These are phyloP conservation scores for Cryptococcus depauperatus DNA, from an alignment of 1,284 basidiomycete species.

Conservation along the genomic window DNA sequence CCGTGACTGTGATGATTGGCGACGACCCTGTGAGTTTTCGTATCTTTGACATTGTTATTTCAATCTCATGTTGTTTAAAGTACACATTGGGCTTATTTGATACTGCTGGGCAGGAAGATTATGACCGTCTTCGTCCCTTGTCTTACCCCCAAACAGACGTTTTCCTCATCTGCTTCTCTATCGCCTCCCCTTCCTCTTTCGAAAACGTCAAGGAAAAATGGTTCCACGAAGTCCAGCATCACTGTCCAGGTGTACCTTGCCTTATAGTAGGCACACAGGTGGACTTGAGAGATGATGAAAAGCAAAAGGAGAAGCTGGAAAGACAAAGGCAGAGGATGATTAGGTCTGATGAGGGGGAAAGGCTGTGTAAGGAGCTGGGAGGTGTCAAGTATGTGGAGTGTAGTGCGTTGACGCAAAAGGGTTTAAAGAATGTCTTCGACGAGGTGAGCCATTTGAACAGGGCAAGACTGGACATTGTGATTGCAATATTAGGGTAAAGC, in stretches of 20 bases:
- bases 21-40: slow-evolving; percentile 62
- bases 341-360: slow-evolving; percentile 76
- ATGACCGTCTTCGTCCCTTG: slow-evolving; percentile 66
- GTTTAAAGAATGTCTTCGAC: slow-evolving; percentile 99
- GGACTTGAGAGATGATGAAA: slow-evolving; percentile 87
- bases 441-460: slow-evolving; percentile 59
- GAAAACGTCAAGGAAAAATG: slow-evolving; percentile 99
- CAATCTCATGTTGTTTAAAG: neutral
- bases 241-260: slow-evolving; percentile 99
- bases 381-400: slow-evolving; percentile 99
- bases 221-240: slow-evolving; percentile 99
- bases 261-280: slow-evolving; percentile 98
- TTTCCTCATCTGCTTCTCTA: slow-evolving; percentile 98
- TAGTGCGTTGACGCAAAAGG: slow-evolving; percentile 97
- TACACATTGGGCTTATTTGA: slow-evolving; percentile 98
- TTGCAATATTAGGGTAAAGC: too few relatives aligned
- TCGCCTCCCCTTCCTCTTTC: slow-evolving; percentile 95
- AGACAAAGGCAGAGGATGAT: slow-evolving; percentile 95
- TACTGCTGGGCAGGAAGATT: slow-evolving; percentile 69
- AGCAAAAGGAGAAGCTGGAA: slow-evolving; percentile 85
- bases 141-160: slow-evolving; percentile 99
- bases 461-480: neutral
- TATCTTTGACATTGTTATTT: neutral
- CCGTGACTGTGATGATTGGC: slow-evolving; percentile 99
- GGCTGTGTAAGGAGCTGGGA: slow-evolving; percentile 87